These are phyloP conservation scores for Linanthus parryae DNA, from an alignment of 148 eudicot species.

Conservation along the genomic window DNA sequence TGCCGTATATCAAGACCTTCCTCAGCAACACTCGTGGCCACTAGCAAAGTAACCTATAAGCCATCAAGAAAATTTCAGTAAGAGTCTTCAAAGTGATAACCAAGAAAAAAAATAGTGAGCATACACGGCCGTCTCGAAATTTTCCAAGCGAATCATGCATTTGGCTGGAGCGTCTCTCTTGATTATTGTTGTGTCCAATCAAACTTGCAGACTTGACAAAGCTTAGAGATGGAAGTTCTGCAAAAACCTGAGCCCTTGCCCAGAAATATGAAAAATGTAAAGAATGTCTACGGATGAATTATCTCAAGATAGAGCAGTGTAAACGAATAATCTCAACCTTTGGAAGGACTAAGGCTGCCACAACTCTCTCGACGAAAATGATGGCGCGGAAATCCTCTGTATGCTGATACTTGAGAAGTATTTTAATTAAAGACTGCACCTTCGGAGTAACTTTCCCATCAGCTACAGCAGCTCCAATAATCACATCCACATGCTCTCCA, in stretches of 20 bases:
- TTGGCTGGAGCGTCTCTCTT: constrained; percentile 90
- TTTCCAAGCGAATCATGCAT: constrained; percentile 94
- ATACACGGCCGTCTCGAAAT: constrained; percentile 96
- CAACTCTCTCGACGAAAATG: constrained; percentile 95
- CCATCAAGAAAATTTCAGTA: neutral
- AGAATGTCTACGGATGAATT: neutral
- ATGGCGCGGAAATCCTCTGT: constrained; percentile 93
- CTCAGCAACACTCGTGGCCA: constrained; percentile 99
- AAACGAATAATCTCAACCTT: constrained; percentile 44
- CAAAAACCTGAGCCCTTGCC: constrained; percentile 59
- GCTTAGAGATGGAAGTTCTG: constrained; percentile 89
- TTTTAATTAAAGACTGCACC: constrained; percentile 85
- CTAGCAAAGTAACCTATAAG: constrained; percentile 79
- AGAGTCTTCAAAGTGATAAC: neutral
- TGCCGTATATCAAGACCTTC: constrained; percentile 99
- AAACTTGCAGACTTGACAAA: constrained; percentile 84
- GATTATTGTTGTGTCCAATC: constrained; percentile 96
- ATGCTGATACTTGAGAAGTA: constrained; percentile 84
- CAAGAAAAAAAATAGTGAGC: constrained; percentile 16
- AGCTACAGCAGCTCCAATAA: constrained; percentile 98
- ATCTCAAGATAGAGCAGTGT: neutral
- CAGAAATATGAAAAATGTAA: constrained; percentile 1
- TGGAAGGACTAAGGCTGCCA: constrained; percentile 94
- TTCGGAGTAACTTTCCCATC: constrained; percentile 98
- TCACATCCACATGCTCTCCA: constrained; percentile 95